Evolutionary conservation across 2,329 filamentous ascomycete genomes (phyloP).

Genomic region (Cytospora piceae): DNA sequence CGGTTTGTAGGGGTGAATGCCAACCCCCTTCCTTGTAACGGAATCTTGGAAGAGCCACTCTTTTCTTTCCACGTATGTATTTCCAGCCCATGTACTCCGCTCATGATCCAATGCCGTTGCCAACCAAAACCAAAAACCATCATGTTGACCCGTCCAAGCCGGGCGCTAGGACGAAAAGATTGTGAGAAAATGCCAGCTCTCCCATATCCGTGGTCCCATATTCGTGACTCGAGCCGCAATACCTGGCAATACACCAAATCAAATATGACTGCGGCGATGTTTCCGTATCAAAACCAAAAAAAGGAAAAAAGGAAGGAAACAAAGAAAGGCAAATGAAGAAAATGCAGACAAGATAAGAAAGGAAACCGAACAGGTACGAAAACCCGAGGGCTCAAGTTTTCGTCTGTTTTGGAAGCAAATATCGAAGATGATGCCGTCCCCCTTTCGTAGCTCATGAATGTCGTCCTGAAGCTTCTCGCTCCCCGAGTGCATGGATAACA

Average conservation of each 20-base stretch:
- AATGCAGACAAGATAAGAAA: background rate
- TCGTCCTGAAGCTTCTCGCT: slow-evolving; percentile 12
- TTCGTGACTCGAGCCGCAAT: background rate
- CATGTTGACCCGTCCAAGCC: background rate
- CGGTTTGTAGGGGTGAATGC: background rate
- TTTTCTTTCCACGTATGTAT: background rate
- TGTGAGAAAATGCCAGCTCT: background rate
- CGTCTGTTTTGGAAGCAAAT: slow-evolving; percentile 6
- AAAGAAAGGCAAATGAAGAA: background rate
- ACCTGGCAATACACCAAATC: background rate
- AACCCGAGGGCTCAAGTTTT: background rate
- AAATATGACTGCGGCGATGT: background rate
- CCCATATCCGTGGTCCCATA: background rate
- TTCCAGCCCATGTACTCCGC: background rate
- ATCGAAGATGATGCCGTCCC: slow-evolving; percentile 1
- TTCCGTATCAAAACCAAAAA: background rate
- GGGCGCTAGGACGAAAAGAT: background rate
- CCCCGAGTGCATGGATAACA: background rate
- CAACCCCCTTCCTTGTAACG: background rate
- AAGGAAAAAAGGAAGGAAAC: background rate
- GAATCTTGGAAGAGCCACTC: background rate
- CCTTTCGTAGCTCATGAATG: slow-evolving; percentile 27
- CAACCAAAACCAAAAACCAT: background rate
- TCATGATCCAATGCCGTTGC: background rate
- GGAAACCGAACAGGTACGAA: too few relatives aligned